These are phyloP conservation scores for Coemansia sp. DNA, from an alignment of 192 early-diverging fungal genomes.

Conservation along the genomic window DNA sequence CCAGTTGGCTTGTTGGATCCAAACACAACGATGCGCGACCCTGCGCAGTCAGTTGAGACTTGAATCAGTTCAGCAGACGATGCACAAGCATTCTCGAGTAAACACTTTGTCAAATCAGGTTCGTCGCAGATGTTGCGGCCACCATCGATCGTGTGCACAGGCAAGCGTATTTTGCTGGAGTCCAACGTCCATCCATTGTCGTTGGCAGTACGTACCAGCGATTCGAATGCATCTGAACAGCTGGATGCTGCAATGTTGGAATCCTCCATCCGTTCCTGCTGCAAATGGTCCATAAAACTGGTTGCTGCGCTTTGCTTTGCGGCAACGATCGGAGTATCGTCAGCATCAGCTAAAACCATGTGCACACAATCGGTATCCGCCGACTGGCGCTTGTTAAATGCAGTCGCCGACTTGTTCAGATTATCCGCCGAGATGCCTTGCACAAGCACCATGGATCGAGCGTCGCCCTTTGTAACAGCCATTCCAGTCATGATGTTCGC, in stretches of 20 bases:
- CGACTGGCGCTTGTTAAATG: too few relatives aligned
- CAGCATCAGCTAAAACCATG: too few relatives aligned
- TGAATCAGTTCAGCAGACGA: conserved; percentile 59
- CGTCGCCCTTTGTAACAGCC: not conserved
- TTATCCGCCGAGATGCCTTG: not conserved
- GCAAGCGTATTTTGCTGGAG: conserved; percentile 65
- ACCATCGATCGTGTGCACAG: conserved; percentile 75
- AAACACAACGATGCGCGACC: conserved; percentile 86
- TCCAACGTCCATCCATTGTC: conserved; percentile 61
- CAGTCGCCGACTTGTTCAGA: not conserved
- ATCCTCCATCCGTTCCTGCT: too few relatives aligned
- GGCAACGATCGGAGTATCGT: too few relatives aligned
- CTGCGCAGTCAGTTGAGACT: conserved; percentile 45
- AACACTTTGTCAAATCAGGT: conserved; percentile 60
- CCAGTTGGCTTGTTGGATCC: conserved; percentile 81
- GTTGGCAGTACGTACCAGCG: conserved; percentile 66
- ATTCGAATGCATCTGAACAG: conserved; percentile 15
- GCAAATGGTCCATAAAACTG: too few relatives aligned
- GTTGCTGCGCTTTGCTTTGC: too few relatives aligned
- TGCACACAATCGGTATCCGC: too few relatives aligned
- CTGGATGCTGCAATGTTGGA: too few relatives aligned
- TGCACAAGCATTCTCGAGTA: conserved; percentile 67
- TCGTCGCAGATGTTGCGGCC: conserved; percentile 68
- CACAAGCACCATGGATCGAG: conserved; percentile 22
- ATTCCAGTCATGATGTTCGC: not conserved